These are phyloP conservation scores for Tetrapyrgos nigripes DNA, from an alignment of 1,284 basidiomycete genomes.

Conservation along the genomic window DNA sequence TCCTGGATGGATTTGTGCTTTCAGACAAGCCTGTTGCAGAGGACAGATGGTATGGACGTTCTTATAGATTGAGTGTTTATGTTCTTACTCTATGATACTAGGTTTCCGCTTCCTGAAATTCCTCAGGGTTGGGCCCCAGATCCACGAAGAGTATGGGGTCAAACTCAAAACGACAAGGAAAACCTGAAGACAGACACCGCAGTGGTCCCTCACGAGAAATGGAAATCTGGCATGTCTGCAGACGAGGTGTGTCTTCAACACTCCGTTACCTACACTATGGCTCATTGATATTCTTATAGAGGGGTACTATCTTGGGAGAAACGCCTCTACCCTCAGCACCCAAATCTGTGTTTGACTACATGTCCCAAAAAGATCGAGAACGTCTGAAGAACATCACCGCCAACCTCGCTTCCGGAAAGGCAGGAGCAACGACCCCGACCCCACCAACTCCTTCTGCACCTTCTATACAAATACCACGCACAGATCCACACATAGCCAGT, in stretches of 20 bases:
- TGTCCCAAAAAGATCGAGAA: slow-evolving; percentile 90
- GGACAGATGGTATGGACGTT: slow-evolving; percentile 74
- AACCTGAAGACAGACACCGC: slow-evolving; percentile 39
- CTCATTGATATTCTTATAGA: slow-evolving; percentile 48
- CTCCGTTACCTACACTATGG: not conserved
- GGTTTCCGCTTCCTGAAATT: slow-evolving; percentile 83
- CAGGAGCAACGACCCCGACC: slow-evolving; percentile 18
- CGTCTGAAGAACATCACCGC: slow-evolving; percentile 74
- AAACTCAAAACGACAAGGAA: slow-evolving; percentile 50
- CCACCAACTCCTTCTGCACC: slow-evolving; percentile 29
- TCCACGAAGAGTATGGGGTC: slow-evolving; percentile 81
- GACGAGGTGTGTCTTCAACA: slow-evolving; percentile 57
- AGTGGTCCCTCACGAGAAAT: slow-evolving; percentile 47
- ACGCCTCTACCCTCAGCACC: slow-evolving; percentile 69
- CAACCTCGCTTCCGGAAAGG: slow-evolving; percentile 5
- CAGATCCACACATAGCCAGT: slow-evolving; percentile 82
- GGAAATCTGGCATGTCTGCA: slow-evolving; percentile 66
- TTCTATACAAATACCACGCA: slow-evolving; percentile 44
- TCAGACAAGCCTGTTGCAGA: slow-evolving; percentile 72
- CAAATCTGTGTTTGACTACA: slow-evolving; percentile 90
- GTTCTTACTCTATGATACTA: slow-evolving; percentile 33
- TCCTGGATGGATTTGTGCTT: slow-evolving; percentile 80
- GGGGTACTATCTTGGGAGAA: slow-evolving; percentile 88
- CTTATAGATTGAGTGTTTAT: slow-evolving; percentile 15
- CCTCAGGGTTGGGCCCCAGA: slow-evolving; percentile 88